These are phyloP conservation scores for Russula virescens DNA, from an alignment of 768 basidiomycete genomes.

Conservation along the genomic window DNA sequence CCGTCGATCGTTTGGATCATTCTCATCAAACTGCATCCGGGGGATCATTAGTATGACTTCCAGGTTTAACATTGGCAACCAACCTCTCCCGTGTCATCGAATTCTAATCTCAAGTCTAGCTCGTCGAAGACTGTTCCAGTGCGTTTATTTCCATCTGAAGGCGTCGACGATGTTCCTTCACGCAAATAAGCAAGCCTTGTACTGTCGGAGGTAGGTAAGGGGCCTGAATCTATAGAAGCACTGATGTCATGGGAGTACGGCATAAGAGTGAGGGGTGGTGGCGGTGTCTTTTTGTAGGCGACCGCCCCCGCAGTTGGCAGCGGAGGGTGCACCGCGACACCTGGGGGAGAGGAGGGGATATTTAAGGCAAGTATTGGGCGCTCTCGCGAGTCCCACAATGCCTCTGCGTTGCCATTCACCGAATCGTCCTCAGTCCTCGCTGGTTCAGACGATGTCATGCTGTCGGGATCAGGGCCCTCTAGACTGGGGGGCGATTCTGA, in stretches of 20 bases:
- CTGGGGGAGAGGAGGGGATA: constrained; percentile 37
- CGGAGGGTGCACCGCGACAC: constrained; percentile 33
- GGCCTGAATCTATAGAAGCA: constrained; percentile 35
- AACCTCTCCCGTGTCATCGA: constrained; percentile 39
- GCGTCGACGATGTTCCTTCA: constrained; percentile 27
- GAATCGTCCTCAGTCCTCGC: constrained; percentile 31
- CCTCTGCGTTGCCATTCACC: constrained; percentile 39
- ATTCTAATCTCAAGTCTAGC: constrained; percentile 40
- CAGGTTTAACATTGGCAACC: neutral
- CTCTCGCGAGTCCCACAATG: constrained; percentile 25
- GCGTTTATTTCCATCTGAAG: constrained; percentile 36
- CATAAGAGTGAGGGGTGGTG: constrained; percentile 46
- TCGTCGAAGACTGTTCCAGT: constrained; percentile 44
- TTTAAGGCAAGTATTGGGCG: constrained; percentile 34
- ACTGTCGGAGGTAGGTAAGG: constrained; percentile 35
- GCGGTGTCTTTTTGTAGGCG: constrained; percentile 40
- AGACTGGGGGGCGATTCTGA: constrained; percentile 23
- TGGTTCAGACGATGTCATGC: constrained; percentile 27
- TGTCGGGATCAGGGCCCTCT: constrained; percentile 36
- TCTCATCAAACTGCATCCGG: constrained; percentile 50
- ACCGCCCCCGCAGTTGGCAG: constrained; percentile 27
- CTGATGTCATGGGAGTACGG: constrained; percentile 30
- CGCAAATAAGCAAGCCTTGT: constrained; percentile 43
- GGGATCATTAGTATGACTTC: constrained; percentile 22
- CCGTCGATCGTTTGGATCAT: constrained; percentile 68